Evolutionary conservation across 768 basidiomycete genomes (phyloP).

Genomic region (Mycena vulgaris): DNA sequence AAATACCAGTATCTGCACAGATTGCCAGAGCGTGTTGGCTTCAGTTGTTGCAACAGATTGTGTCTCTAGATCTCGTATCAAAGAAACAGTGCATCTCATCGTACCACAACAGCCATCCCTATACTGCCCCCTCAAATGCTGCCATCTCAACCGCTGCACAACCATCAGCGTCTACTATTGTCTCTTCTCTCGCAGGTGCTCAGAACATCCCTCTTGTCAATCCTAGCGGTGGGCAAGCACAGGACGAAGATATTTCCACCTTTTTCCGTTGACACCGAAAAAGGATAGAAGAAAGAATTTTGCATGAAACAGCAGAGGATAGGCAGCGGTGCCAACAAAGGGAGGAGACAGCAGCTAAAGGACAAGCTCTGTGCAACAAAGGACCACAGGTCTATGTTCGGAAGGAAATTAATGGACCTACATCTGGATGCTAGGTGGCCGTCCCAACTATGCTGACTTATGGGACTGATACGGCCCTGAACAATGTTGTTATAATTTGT

Average conservation of each 20-base stretch:
- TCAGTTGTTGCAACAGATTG: not conserved
- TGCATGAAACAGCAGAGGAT: not conserved
- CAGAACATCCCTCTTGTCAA: conserved; percentile 1
- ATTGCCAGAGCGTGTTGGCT: not conserved
- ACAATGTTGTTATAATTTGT: conserved; percentile 10
- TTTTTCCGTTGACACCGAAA: not conserved
- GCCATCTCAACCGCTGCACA: not conserved
- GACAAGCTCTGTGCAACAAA: not conserved
- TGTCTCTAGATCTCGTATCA: not conserved
- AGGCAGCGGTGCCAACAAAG: not conserved
- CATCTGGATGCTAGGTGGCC: not conserved
- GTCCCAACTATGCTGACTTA: not conserved
- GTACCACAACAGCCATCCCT: not conserved
- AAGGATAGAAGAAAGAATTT: not conserved
- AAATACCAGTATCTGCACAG: not conserved
- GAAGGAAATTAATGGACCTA: conserved; percentile 1
- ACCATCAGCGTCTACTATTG: not conserved
- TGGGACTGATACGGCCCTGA: conserved; percentile 1
- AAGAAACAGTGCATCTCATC: not conserved
- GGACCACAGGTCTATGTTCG: conserved; percentile 1
- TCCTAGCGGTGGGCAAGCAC: not conserved
- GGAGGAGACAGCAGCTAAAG: not conserved
- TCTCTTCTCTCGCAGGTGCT: not conserved
- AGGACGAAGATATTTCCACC: not conserved
- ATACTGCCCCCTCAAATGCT: not conserved